Percentiles rank a stretch among this genome's conserved stretches.
These are phyloP conservation scores for Chlorophyllum brunneum DNA, from an alignment of 768 basidiomycete genomes.

Conservation along the genomic window DNA sequence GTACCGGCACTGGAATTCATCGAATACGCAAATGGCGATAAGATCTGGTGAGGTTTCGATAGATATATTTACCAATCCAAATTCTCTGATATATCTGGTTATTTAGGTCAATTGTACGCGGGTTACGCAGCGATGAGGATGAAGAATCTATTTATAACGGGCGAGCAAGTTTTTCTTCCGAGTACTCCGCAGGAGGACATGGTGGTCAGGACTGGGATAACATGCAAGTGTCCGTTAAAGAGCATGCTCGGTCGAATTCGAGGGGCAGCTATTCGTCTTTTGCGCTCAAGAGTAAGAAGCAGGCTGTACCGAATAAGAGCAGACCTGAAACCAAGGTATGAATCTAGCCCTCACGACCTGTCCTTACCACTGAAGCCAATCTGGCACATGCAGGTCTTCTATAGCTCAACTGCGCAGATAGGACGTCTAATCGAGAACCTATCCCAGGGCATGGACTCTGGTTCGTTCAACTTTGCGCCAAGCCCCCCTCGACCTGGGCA, in stretches of 20 bases:
- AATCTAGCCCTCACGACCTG: slow-evolving; percentile 17
- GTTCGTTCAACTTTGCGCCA: slow-evolving; percentile 75
- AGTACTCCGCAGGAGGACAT: slow-evolving; percentile 54
- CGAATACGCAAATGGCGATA: slow-evolving; percentile 84
- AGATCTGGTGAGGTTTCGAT: slow-evolving; percentile 62
- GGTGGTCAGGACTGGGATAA: slow-evolving; percentile 40
- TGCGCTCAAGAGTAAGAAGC: slow-evolving; percentile 54
- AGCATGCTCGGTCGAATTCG: slow-evolving; percentile 63
- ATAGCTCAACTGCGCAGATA: slow-evolving; percentile 73
- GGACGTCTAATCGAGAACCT: slow-evolving; percentile 80
- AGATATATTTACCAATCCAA: slow-evolving; percentile 4
- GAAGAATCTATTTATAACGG: slow-evolving; percentile 63
- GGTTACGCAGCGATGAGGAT: slow-evolving; percentile 68
- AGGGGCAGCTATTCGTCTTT: slow-evolving; percentile 64
- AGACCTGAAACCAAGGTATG: slow-evolving; percentile 82
- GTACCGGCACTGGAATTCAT: slow-evolving; percentile 74
- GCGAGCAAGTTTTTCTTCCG: slow-evolving; percentile 71
- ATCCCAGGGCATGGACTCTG: slow-evolving; percentile 77
- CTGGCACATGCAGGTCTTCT: slow-evolving; percentile 53
- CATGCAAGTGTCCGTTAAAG: slow-evolving; percentile 74
- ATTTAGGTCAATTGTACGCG: slow-evolving; percentile 77
- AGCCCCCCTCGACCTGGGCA: slow-evolving; percentile 35
- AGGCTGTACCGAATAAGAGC: slow-evolving; percentile 40
- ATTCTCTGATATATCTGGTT: slow-evolving; percentile 17
- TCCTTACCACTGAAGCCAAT: slow-evolving; percentile 24